phyloP scores from a whole-genome alignment of 2,329 filamentous ascomycete species.

The Cladosporium halotolerans region DNA sequence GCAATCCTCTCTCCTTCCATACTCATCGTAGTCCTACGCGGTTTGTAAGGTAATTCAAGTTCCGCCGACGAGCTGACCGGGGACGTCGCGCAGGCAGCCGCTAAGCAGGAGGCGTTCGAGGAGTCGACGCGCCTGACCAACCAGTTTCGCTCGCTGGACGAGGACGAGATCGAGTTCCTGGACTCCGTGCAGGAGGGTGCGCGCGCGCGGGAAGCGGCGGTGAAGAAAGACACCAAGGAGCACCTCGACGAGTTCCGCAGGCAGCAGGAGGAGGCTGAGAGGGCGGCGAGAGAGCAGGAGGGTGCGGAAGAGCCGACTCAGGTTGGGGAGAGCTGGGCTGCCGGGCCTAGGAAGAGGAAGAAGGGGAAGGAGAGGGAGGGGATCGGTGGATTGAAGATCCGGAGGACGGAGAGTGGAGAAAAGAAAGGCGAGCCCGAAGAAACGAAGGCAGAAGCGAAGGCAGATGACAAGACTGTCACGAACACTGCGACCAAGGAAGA shows the following conservation, averaged over 20 bases:
- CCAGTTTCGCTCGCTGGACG: conserved; percentile 71
- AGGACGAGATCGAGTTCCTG: conserved; percentile 72
- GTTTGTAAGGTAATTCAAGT: not conserved
- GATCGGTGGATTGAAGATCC: conserved; percentile 40
- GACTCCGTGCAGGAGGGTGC: conserved; percentile 53
- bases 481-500: not conserved
- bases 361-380: conserved; percentile 30
- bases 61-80: conserved; percentile 18
- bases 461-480: not conserved
- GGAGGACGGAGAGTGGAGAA: conserved; percentile 31
- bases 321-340: conserved; percentile 35
- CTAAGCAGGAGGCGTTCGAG: conserved; percentile 77
- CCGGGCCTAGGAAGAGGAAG: conserved; percentile 31
- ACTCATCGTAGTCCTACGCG: not conserved
- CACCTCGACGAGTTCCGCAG: conserved; percentile 54
- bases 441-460: not conserved
- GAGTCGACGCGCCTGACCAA: conserved; percentile 65
- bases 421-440: not conserved
- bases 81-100: conserved; percentile 43
- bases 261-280: conserved; percentile 55
- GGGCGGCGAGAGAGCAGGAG: conserved; percentile 46
- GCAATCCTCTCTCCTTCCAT: not conserved
- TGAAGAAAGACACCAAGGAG: conserved; percentile 53
- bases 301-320: conserved; percentile 41
- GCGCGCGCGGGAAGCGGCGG: conserved; percentile 49